A percentile compares a stretch with the other conserved stretches of the same genome.
phyloP scores from a whole-genome alignment of 192 early-diverging fungal species.

The Coemansia guatemalensis region DNA sequence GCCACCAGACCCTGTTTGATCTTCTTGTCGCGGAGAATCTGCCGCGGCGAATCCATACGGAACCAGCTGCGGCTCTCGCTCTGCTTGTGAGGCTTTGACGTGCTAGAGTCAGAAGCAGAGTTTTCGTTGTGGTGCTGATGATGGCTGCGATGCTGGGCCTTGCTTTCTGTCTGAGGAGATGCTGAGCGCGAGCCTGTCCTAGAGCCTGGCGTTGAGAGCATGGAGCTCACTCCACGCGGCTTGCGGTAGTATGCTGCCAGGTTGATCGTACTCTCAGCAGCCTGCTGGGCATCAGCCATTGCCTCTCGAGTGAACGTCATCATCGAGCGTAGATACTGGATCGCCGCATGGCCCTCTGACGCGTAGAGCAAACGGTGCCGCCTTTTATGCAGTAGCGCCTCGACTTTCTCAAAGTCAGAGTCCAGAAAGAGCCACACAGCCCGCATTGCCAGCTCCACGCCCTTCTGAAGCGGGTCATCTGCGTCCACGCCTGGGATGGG shows the following conservation, averaged over 20 bases:
- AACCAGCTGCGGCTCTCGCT: slow-evolving; percentile 15
- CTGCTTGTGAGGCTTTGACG: slow-evolving; percentile 5
- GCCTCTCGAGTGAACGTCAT: slow-evolving; percentile 79
- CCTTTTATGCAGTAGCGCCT: slow-evolving; percentile 55
- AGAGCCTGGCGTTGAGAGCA: slow-evolving; percentile 32
- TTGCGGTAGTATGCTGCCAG: slow-evolving; percentile 65
- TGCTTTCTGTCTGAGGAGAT: slow-evolving; percentile 33
- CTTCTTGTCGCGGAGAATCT: slow-evolving; percentile 31
- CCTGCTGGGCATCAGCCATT: slow-evolving; percentile 62
- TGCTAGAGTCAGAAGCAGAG: slow-evolving; percentile 57
- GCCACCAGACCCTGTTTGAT: not conserved
- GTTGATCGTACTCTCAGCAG: slow-evolving; percentile 63
- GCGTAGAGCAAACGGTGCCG: slow-evolving; percentile 66
- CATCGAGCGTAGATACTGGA: slow-evolving; percentile 65
- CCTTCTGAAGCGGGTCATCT: slow-evolving; percentile 55
- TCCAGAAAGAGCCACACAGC: slow-evolving; percentile 78
- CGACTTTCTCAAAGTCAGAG: slow-evolving; percentile 69
- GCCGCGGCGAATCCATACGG: slow-evolving; percentile 38
- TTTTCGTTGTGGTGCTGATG: slow-evolving; percentile 55
- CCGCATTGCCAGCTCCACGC: slow-evolving; percentile 56
- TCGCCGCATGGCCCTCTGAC: slow-evolving; percentile 69
- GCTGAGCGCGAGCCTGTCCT: slow-evolving; percentile 50
- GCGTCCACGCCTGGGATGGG: slow-evolving; percentile 25
- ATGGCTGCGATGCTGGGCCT: slow-evolving; percentile 43
- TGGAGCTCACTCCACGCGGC: slow-evolving; percentile 38